phyloP scores from a whole-genome alignment of 257 asterid species.

The Mitragyna speciosa region DNA sequence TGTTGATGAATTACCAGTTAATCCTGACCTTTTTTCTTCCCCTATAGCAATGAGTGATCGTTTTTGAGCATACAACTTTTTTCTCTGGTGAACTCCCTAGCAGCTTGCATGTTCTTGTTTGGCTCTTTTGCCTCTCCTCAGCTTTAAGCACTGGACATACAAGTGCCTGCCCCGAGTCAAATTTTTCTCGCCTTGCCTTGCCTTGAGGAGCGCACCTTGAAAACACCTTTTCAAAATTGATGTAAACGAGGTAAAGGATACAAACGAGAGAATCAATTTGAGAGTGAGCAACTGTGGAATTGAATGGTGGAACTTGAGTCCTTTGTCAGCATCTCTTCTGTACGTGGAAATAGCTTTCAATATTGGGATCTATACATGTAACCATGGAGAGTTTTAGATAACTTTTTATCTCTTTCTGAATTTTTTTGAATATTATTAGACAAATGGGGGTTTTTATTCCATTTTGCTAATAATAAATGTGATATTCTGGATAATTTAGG shows the following conservation, averaged over 20 bases:
- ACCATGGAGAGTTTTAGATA: neutral
- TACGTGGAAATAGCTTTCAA: neutral
- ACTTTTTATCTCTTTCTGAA: neutral
- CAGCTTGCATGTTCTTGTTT: no score
- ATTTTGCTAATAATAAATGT: neutral
- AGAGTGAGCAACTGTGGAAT: neutral
- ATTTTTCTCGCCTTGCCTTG: no score
- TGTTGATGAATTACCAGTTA: no score
- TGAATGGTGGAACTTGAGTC: neutral
- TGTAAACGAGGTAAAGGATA: neutral
- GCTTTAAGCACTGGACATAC: no score
- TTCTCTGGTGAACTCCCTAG: no score
- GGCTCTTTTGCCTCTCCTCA: no score
- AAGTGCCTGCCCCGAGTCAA: no score
- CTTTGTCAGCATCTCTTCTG: neutral
- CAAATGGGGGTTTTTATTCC: neutral
- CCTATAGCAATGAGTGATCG: no score
- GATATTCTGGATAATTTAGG: conserved; percentile 40
- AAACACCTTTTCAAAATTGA: no score
- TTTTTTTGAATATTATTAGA: neutral
- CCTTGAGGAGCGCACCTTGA: no score
- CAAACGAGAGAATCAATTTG: neutral
- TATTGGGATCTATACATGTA: neutral
- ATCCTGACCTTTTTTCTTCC: no score
- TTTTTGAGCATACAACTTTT: no score